Evolutionary conservation across 2,329 filamentous ascomycete species (phyloP), one percentile per base, ranked within the genome.

Genomic region (Penicillium digitatum): DNA sequence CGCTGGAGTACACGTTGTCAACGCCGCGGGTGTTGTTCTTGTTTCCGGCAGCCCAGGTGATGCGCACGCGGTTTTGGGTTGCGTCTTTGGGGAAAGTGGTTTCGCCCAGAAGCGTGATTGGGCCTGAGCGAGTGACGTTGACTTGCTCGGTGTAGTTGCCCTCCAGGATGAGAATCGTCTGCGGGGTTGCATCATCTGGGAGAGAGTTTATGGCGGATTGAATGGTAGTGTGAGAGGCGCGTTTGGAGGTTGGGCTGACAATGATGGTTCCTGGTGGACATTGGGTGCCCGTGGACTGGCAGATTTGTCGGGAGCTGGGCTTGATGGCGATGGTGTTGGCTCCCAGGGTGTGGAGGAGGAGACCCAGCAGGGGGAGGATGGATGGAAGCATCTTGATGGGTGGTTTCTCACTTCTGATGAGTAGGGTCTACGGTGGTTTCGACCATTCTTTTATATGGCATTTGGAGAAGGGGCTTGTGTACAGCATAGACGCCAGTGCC

Each of bases 91-190:
- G 78, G 2, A 68, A 62, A n/a, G 69, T 62, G 1, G 80, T 83
- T 57, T 82, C 76, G n/a, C 84, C 85, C 0, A 87, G 76, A 7
- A 87, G 75, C 27, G 82, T 85, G 7, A 87, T 72, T 0, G 85
- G 83, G 0, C 81, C 84, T 1, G 74, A 69, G 1, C 85, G 82
- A 4, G 85, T 87, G 56, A 87, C 76, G 60, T 88, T 88, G 57
- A 88, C 71, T 69, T 86, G 83, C 64, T 87, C 85, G 1, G 74
- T 81, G 63, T 87, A 87, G 56, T 76, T 78, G 0, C 85, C 85
- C 0, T 83, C 76, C 0, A 80, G 78, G 43, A 87, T 79, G 12
- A 87, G 77, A 60, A 88, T 86, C 18, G 78, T 78, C 54, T 80
- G 74, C 0, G 78, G 66, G 6, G 71, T 71, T 16, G 73, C 75